phyloP scores from a whole-genome alignment of 1,284 basidiomycete species.

The Fomitopsis pinicola region DNA sequence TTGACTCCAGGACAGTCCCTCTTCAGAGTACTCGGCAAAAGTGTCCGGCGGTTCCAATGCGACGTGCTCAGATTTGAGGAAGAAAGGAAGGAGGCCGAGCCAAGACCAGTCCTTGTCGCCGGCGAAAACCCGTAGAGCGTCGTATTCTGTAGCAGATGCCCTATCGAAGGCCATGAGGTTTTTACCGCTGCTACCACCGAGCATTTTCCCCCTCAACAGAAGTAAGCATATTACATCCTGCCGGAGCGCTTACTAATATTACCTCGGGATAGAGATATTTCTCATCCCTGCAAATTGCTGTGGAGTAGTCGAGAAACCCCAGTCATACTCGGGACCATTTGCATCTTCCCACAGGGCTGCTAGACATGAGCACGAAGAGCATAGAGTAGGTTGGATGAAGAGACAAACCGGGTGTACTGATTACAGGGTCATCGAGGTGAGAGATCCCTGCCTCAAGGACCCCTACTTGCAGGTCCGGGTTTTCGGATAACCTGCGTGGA shows the following conservation, averaged over 20 bases:
- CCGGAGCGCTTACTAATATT: too few species aligned
- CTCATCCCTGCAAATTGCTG: not conserved
- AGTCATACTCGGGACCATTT: conserved; percentile 1
- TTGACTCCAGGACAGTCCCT: not conserved
- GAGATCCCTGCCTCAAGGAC: too few species aligned
- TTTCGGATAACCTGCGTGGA: too few species aligned
- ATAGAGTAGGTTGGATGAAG: too few species aligned
- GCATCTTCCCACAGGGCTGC: not conserved
- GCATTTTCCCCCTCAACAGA: not conserved
- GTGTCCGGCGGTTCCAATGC: not conserved
- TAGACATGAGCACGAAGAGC: too few species aligned
- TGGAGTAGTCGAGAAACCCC: not conserved
- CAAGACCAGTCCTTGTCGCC: not conserved
- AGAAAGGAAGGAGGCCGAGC: conserved; percentile 3
- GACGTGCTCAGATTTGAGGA: conserved; percentile 3
- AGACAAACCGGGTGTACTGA: too few species aligned
- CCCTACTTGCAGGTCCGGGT: too few species aligned
- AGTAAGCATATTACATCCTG: too few species aligned
- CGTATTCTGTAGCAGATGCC: conserved; percentile 1
- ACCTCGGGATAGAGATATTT: not conserved
- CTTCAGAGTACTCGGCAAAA: not conserved
- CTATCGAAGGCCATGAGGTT: conserved; percentile 4
- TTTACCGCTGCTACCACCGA: conserved; percentile 5
- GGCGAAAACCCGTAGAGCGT: not conserved
- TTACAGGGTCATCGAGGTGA: too few species aligned